Conservation (phyloP, 75 land plant genomes). For the Cryptomeria japonica region DNA sequence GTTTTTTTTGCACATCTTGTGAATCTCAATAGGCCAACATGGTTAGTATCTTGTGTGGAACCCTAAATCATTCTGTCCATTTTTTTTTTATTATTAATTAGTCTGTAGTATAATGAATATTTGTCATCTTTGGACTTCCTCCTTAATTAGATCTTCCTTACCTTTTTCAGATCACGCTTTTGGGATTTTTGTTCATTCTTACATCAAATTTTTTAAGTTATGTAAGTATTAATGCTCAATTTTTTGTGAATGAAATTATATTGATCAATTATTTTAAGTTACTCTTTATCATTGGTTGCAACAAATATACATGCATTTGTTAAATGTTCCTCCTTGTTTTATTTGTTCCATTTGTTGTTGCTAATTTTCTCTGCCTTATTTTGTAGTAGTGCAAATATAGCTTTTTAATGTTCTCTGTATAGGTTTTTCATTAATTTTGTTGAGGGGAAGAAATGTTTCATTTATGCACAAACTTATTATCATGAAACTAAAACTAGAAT, state of each 20-base stretch:
- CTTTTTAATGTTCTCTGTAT: not conserved
- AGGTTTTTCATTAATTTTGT: not conserved
- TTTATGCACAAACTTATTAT: not conserved
- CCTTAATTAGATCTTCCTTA: not conserved
- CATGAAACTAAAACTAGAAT: not conserved
- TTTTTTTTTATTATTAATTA: not conserved
- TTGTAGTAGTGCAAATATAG: not conserved
- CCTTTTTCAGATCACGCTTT: slow-evolving; percentile 43
- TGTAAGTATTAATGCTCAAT: slow-evolving; percentile 32
- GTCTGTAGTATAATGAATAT: not conserved
- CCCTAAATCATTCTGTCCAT: not conserved
- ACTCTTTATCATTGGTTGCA: not conserved
- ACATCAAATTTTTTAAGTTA: slow-evolving; percentile 42
- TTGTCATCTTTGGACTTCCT: not conserved
- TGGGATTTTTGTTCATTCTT: slow-evolving; percentile 37
- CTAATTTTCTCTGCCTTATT: not conserved
- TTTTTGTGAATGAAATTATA: not conserved
- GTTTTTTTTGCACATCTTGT: not conserved
- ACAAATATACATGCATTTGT: not conserved
- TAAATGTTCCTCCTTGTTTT: not conserved
- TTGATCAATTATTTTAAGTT: not conserved
- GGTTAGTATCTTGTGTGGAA: slow-evolving; percentile 23
- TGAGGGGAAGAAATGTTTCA: not conserved
- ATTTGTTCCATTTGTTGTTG: not conserved
- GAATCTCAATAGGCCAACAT: slow-evolving; percentile 38